Base-by-base conservation (phyloP, 306 rosid genomes). In the Neltuma alba region DNA sequence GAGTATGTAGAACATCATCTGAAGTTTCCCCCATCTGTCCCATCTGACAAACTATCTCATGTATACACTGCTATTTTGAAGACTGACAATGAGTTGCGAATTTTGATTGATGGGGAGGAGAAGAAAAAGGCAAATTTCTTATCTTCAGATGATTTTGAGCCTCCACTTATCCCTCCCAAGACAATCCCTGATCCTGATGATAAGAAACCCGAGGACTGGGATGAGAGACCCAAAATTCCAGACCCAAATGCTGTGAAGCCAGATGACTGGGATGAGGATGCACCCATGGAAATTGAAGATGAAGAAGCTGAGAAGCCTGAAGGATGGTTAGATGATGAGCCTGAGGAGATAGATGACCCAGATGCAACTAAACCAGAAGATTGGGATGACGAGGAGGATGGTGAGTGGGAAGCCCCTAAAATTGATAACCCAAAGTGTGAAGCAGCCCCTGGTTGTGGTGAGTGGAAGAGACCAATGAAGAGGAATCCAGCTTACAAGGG, bases 331-430 rank as follows among this genome's bases (percentile, higher is more conserved):
- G n/a, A n/a, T n/a, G n/a, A n/a, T n/a, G n/a, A n/a, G n/a, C n/a
- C n/a, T n/a, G n/a, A n/a, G n/a, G n/a, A n/a, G n/a, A n/a, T n/a
- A n/a, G n/a, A n/a, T n/a, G n/a, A n/a, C n/a, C n/a, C n/a, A n/a
- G n/a, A n/a, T n/a, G n/a, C n/a, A n/a, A n/a, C n/a, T n/a, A n/a
- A n/a, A n/a, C n/a, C n/a, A n/a, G n/a, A n/a, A n/a, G n/a, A n/a
- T n/a, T n/a, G 97, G 97, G 97, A 92, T 77, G 97, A 94, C 7
- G 97, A 94, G 72, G 97, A 92, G 86, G 98, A 92, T 89, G 97
- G 97, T 76, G 92, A 89, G 72, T 92, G 93, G 92, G 97, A 92
- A 78, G 93, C 97, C 40, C 97, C 98, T 6, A 88, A 87, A 72
- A 91, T 89, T 68, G 90, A 83, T 10, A 94, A 92, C 84, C 95